These are phyloP conservation scores for Hypomontagnella monticulosa DNA, from an alignment of 495 filamentous ascomycete species.

Conservation along the genomic window DNA sequence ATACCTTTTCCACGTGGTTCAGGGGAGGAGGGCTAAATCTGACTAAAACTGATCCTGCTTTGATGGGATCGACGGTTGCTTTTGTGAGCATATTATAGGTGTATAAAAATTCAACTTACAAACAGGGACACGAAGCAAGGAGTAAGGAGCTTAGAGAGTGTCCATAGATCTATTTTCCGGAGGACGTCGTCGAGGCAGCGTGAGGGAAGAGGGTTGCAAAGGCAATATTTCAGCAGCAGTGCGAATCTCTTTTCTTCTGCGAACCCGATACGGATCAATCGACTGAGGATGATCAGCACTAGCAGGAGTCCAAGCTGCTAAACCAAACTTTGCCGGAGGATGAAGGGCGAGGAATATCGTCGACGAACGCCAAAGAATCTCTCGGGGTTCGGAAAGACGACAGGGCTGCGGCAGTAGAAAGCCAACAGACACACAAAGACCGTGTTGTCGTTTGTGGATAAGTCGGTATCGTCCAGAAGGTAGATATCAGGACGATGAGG, in stretches of 20 bases:
- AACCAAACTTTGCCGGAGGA: background rate
- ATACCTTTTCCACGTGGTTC: conserved; percentile 33
- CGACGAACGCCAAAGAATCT: background rate
- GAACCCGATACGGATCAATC: conserved; percentile 14
- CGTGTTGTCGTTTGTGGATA: conserved; percentile 15
- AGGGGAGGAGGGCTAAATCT: conserved; percentile 20
- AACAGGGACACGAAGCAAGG: conserved; percentile 30
- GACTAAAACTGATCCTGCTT: conserved; percentile 29
- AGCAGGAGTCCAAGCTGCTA: conserved; percentile 1
- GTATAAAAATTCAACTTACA: conserved; percentile 27
- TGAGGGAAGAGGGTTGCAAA: conserved; percentile 32
- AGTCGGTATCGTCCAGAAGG: conserved; percentile 12
- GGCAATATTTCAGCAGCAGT: conserved; percentile 52
- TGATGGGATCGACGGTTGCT: conserved; percentile 33
- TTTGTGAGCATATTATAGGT: background rate
- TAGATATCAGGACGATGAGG: conserved; percentile 22
- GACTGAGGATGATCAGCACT: conserved; percentile 14
- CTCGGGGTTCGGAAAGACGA: background rate
- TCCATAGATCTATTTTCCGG: conserved; percentile 16
- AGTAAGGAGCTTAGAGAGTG: conserved; percentile 17
- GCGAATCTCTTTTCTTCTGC: conserved; percentile 32
- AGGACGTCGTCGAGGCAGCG: conserved; percentile 16
- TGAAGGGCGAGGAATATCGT: background rate
- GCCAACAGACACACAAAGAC: conserved; percentile 29
- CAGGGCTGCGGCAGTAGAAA: conserved; percentile 1